Base-by-base conservation (phyloP, 768 basidiomycete species). In the Gloeostereum incarnatum region DNA sequence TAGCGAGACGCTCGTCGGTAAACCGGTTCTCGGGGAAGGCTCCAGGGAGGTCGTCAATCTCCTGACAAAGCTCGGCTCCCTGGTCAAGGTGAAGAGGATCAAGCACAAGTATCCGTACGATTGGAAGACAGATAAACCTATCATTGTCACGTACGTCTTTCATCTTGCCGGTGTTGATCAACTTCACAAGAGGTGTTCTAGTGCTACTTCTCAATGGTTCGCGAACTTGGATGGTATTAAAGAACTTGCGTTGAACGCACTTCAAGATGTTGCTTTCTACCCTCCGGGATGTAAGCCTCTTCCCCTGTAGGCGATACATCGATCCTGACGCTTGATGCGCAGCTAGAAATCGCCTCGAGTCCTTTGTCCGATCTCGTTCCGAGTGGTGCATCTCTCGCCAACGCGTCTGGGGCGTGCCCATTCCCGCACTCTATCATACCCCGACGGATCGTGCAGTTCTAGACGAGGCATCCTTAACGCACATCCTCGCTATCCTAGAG, bases 371-470 rank as follows among this genome's bases (percentile, higher is more conserved):
- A 2, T 83, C 82, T 1, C 87, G 94, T 8, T 90, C 91, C 0
- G 94, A 99, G 61, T 99, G 94, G 94, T 99, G 94, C 52, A 97
- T 99, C 40, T 98, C 94, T 27, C 82, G 94, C 5, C 94, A 99
- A 53, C 82, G 94, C 21, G 84, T 86, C 14, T 99, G 94, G 94
- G 94, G 94, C 14, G 88, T 96, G 1, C 94, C 94, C 4, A 97
- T 99, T 42, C 94, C 93, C 2, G 81, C 87, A 2, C 61, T 99
- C 2, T 72, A 90, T 51, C 77, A 83, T 51, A 54, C 67, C 5
- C 61, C 67, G 8, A 77, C 77, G 6, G 78, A 76, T 39, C 62
- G 66, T 21, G 74, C 84, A 4, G 57, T 87, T 31, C 76, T 97
- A 35, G 72, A 78, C 39, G 44, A 65, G 1, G 63, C 65, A 5